phyloP scores from a whole-genome alignment of 352 stramenopile species.

The Aphanomyces stellatus region DNA sequence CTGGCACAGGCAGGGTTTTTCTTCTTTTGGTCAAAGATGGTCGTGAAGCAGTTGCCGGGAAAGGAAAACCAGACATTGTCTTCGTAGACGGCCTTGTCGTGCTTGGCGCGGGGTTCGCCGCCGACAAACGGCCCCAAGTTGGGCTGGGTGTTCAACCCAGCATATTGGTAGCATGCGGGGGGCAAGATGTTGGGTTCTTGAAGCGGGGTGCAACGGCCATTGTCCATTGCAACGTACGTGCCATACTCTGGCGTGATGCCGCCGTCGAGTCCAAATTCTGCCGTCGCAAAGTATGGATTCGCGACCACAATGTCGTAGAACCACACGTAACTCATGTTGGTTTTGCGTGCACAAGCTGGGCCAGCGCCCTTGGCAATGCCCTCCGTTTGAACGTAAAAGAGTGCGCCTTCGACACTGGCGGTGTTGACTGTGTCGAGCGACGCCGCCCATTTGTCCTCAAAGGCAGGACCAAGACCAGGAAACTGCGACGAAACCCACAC shows the following conservation, averaged over 20 bases:
- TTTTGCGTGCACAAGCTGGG: constrained; percentile 47
- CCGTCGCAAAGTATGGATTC: constrained; percentile 35
- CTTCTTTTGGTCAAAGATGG: constrained; percentile 34
- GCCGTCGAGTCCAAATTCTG: constrained; percentile 35
- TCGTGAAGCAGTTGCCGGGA: constrained; percentile 41
- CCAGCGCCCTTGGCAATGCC: constrained; percentile 43
- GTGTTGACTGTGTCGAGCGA: constrained; percentile 68
- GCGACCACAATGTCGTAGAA: constrained; percentile 56
- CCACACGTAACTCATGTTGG: constrained; percentile 56
- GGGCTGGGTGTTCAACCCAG: constrained; percentile 10
- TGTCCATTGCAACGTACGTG: constrained; percentile 52
- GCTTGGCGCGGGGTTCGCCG: constrained; percentile 25
- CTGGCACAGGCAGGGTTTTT: constrained; percentile 10
- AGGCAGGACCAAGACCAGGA: constrained; percentile 18
- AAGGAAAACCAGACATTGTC: constrained; percentile 60
- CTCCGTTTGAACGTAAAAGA: constrained; percentile 78
- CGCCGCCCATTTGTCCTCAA: constrained; percentile 37
- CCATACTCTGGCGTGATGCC: constrained; percentile 41
- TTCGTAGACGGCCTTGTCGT: constrained; percentile 43
- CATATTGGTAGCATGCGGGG: constrained; percentile 25
- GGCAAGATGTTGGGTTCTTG: constrained; percentile 21
- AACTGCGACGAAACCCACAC: constrained; percentile 13
- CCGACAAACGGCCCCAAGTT: constrained; percentile 38
- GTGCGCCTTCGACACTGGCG: constrained; percentile 56
- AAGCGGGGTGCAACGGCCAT: constrained; percentile 41